phyloP scores from a whole-genome alignment of 768 basidiomycete species.

The Leccinellum luteum region DNA sequence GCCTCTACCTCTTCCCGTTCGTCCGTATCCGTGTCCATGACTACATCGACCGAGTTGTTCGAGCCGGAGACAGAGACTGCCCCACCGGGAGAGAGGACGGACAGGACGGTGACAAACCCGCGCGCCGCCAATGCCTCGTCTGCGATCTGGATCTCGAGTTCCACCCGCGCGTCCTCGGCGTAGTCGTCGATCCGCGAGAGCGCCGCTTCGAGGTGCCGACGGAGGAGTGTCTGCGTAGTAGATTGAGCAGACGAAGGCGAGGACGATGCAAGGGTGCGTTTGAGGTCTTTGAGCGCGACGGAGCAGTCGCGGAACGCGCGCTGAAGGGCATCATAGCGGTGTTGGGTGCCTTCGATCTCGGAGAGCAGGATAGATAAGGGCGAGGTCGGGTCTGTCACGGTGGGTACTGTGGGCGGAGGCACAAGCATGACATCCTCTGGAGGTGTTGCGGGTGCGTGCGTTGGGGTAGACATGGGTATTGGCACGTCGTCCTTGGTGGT shows the following conservation, averaged over 20 bases:
- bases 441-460: neutral
- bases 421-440: too few species aligned
- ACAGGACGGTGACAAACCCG: conserved; percentile 69
- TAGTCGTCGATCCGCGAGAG: conserved; percentile 68
- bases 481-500: neutral
- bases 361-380: conserved; percentile 39
- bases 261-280: conserved; percentile 22
- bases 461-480: neutral
- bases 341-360: conserved; percentile 42
- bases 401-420: too few species aligned
- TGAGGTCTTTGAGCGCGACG: conserved; percentile 59
- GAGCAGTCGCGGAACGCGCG: conserved; percentile 69
- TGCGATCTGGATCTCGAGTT: conserved; percentile 73
- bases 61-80: conserved; percentile 28
- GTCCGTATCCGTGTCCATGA: neutral
- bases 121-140: conserved; percentile 65
- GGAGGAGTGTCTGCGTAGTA: neutral
- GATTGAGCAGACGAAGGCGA: neutral
- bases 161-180: conserved; percentile 77
- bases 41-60: neutral
- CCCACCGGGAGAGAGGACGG: conserved; percentile 41
- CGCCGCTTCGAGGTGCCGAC: conserved; percentile 44
- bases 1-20: conserved; percentile 40
- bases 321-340: conserved; percentile 62
- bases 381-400: neutral